phyloP scores from a whole-genome alignment of 176 grass and related monocot genomes.

The Bolboschoenus planiculmis region DNA sequence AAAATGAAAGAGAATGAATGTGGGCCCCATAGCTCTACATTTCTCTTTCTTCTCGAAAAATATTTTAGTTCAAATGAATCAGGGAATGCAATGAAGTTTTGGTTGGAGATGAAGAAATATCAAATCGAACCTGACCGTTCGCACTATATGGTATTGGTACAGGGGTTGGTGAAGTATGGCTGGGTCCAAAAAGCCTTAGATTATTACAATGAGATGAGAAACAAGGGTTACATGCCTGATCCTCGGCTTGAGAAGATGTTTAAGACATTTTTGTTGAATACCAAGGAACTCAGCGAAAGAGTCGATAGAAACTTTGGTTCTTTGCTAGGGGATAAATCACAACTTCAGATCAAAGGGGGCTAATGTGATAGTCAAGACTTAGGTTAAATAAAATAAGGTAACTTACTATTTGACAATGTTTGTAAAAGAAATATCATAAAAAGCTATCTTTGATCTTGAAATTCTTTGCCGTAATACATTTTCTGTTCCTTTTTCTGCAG shows the following conservation, averaged over 20 bases:
- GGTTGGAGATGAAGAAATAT: constrained; percentile 79
- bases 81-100: constrained; percentile 65
- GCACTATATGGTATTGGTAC: constrained; percentile 65
- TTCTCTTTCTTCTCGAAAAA: constrained; percentile 68
- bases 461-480: neutral
- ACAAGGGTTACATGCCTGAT: constrained; percentile 60
- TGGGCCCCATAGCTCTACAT: constrained; percentile 52
- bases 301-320: constrained; percentile 47
- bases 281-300: constrained; percentile 62
- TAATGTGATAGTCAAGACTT: neutral
- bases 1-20: constrained; percentile 63
- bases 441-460: neutral
- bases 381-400: neutral
- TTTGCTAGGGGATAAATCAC: constrained; percentile 24
- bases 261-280: constrained; percentile 48
- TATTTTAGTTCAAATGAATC: constrained; percentile 53
- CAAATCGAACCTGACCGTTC: constrained; percentile 34
- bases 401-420: neutral
- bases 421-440: neutral
- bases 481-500: neutral
- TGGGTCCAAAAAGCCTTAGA: constrained; percentile 71
- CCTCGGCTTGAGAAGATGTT: constrained; percentile 66
- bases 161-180: constrained; percentile 64
- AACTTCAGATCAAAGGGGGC: neutral
- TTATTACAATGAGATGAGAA: constrained; percentile 84